Conservation (phyloP, 2,329 filamentous ascomycete genomes). For the Delphinella strobiligena region DNA sequence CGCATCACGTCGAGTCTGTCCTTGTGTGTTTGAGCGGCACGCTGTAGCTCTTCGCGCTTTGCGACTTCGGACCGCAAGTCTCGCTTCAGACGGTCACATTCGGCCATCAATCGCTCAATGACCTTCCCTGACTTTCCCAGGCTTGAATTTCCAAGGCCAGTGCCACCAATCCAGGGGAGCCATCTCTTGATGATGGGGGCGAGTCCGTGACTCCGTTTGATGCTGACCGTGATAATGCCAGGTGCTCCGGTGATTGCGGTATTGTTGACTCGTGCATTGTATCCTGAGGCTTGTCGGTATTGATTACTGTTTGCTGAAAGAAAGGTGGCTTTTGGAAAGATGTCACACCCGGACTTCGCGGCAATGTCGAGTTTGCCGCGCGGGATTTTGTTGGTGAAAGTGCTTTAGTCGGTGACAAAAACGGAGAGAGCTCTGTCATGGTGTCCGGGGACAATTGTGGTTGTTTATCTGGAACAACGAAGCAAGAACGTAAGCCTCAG, state of each 20-base stretch:
- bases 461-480: background rate
- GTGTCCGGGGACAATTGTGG: background rate
- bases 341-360: background rate
- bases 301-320: background rate
- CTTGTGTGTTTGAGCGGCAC: slow-evolving; percentile 54
- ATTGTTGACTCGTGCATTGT: background rate
- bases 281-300: background rate
- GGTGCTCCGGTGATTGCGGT: background rate
- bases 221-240: background rate
- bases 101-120: slow-evolving; percentile 69
- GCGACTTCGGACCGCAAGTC: slow-evolving; percentile 39
- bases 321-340: background rate
- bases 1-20: slow-evolving; percentile 59
- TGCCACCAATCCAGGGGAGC: slow-evolving; percentile 12
- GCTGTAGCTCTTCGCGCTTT: slow-evolving; percentile 56
- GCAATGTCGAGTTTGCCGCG: background rate
- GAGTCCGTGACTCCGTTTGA: background rate
- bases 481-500: background rate
- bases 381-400: background rate
- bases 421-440: background rate
- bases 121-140: slow-evolving; percentile 61
- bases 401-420: background rate
- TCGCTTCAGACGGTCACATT: slow-evolving; percentile 66
- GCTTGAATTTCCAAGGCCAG: slow-evolving; percentile 9
- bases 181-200: slow-evolving; percentile 4